These are phyloP conservation scores for Wickerhamomyces hampshirensis DNA, from an alignment of 805 yeast species.

Conservation along the genomic window DNA sequence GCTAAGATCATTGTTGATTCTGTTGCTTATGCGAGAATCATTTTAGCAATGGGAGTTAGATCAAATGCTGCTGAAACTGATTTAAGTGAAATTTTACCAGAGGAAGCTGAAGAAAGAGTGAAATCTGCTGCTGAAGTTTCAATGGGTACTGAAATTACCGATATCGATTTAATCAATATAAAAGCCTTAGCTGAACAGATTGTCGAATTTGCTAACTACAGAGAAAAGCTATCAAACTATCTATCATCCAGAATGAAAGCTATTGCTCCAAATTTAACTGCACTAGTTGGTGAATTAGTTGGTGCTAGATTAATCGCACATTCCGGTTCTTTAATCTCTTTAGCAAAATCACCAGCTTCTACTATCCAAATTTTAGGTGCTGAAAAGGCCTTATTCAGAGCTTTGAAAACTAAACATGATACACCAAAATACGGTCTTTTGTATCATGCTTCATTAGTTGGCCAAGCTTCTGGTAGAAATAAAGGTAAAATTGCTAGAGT, in stretches of 20 bases:
- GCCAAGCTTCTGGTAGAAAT: conserved; percentile 96
- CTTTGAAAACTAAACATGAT: conserved; percentile 96
- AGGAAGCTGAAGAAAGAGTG: conserved; percentile 86
- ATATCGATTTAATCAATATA: conserved; percentile 82
- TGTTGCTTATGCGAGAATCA: conserved; percentile 92
- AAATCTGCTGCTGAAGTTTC: conserved; percentile 97
- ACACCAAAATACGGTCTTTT: conserved; percentile 97
- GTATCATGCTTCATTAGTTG: conserved; percentile 95
- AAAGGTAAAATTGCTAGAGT: conserved; percentile 99
- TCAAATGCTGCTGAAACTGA: conserved; percentile 88
- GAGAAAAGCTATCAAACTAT: conserved; percentile 93
- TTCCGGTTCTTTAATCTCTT: conserved; percentile 88
- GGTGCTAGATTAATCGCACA: conserved; percentile 98
- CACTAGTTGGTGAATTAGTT: conserved; percentile 94
- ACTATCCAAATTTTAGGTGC: conserved; percentile 98
- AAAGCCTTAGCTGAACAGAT: conserved; percentile 91
- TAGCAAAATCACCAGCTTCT: conserved; percentile 98
- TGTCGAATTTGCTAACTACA: conserved; percentile 91
- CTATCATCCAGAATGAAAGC: conserved; percentile 95
- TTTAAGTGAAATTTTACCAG: conserved; percentile 86
- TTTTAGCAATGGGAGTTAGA: conserved; percentile 90
- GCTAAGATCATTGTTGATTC: conserved; percentile 96
- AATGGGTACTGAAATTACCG: conserved; percentile 99
- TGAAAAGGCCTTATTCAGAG: conserved; percentile 98
- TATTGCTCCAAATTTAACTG: conserved; percentile 95